Evolutionary conservation across 2,329 filamentous ascomycete genomes (phyloP).

Genomic region (Talaromyces sp.): DNA sequence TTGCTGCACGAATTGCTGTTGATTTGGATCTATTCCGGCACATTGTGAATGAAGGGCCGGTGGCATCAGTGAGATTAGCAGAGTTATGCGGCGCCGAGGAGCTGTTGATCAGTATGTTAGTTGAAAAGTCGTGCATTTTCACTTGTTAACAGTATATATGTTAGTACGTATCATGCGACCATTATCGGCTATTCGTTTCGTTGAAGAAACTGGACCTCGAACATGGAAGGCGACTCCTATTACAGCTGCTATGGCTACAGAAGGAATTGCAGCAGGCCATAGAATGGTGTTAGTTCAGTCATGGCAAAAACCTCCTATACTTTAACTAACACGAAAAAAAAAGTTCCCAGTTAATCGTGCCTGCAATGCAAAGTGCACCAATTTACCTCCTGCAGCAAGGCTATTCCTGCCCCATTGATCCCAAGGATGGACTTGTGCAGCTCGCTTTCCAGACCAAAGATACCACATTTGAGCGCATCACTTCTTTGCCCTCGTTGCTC

Average conservation of each 20-base stretch:
- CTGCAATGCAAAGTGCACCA: not conserved
- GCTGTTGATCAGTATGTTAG: not conserved
- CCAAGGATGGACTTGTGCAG: not conserved
- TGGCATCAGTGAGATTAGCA: not conserved
- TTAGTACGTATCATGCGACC: slow-evolving; percentile 5
- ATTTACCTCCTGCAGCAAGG: not conserved
- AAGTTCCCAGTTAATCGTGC: not conserved
- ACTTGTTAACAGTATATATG: not conserved
- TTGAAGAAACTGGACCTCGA: not conserved
- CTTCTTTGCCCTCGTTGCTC: not conserved
- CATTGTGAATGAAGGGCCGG: not conserved
- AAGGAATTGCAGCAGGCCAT: not conserved
- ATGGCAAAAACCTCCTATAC: too few relatives aligned
- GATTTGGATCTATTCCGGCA: slow-evolving; percentile 1
- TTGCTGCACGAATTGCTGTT: not conserved
- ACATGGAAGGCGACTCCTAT: not conserved
- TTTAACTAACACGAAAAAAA: not conserved
- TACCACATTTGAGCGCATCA: not conserved
- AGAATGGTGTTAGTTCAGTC: slow-evolving; percentile 4
- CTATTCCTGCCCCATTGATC: not conserved
- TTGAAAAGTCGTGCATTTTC: too few relatives aligned
- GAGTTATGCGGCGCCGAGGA: slow-evolving; percentile 2
- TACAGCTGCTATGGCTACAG: not conserved
- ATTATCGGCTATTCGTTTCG: not conserved
- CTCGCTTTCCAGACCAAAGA: not conserved